Percentiles rank a stretch among this genome's conserved stretches.
Conservation (phyloP, 805 yeast species). For the Yarrowia hollandica region DNA sequence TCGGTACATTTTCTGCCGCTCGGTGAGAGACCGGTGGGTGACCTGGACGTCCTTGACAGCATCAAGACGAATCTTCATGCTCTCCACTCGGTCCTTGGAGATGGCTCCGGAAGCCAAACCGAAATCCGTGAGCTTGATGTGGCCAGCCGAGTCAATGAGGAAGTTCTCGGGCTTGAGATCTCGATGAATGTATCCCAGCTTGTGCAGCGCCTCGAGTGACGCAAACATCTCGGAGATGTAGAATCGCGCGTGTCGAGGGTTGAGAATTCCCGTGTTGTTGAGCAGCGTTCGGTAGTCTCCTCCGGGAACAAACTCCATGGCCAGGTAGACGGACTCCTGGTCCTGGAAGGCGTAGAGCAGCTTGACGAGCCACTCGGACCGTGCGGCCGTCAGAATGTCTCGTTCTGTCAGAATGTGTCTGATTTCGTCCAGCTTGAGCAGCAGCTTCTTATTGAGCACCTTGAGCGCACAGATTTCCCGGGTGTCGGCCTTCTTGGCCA, state of each 20-base stretch:
- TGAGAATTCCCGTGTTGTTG: constrained; percentile 87
- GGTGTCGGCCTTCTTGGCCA: constrained; percentile 92
- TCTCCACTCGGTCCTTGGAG: constrained; percentile 87
- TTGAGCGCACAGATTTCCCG: constrained; percentile 94
- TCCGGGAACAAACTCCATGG: constrained; percentile 99
- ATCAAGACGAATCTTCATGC: constrained; percentile 68
- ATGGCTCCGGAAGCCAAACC: constrained; percentile 97
- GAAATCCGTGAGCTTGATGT: constrained; percentile 90
- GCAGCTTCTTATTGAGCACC: constrained; percentile 80
- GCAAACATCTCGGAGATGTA: constrained; percentile 96
- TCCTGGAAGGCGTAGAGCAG: constrained; percentile 94
- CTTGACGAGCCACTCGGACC: constrained; percentile 95
- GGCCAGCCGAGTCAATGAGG: constrained; percentile 85
- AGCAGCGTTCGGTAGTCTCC: constrained; percentile 95
- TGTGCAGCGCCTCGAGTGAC: constrained; percentile 89
- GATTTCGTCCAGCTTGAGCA: constrained; percentile 89
- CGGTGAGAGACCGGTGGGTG: constrained; percentile 71
- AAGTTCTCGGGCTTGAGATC: constrained; percentile 96
- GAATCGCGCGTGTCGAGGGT: constrained; percentile 94
- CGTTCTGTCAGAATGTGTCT: constrained; percentile 95
- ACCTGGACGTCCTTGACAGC: constrained; percentile 75
- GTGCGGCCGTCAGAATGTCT: constrained; percentile 92
- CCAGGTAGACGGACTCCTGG: constrained; percentile 80
- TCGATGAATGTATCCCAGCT: constrained; percentile 93
- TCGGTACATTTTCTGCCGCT: constrained; percentile 83